Evolutionary conservation across 2,329 filamentous ascomycete genomes (phyloP).

Genomic region (Arthrinium phaeospermum): DNA sequence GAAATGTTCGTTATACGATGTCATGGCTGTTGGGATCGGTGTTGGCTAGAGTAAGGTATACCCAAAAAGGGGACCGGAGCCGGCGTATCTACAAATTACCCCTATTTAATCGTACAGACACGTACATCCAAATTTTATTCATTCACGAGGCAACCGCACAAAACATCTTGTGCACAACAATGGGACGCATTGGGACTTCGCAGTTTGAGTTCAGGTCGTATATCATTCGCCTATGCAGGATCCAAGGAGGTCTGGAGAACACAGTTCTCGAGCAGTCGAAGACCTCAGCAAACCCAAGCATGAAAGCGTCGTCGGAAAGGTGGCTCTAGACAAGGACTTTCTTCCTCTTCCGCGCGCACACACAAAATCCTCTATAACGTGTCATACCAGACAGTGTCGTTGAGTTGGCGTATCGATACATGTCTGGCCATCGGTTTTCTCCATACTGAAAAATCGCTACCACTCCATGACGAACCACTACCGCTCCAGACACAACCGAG

Average conservation of each 20-base stretch:
- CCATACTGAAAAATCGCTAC: slow-evolving; percentile 9
- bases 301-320: slow-evolving; percentile 30
- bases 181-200: background rate
- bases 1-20: slow-evolving; percentile 15
- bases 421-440: background rate
- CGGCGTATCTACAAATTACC: background rate
- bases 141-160: background rate
- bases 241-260: slow-evolving; percentile 33
- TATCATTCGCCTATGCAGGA: slow-evolving; percentile 42
- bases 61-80: background rate
- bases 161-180: background rate
- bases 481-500: slow-evolving; percentile 22
- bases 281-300: slow-evolving; percentile 28
- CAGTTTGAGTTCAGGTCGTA: slow-evolving; percentile 20
- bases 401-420: background rate
- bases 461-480: background rate
- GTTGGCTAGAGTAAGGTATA: slow-evolving; percentile 8
- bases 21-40: background rate
- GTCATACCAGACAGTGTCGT: slow-evolving; percentile 1
- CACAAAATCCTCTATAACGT: slow-evolving; percentile 1
- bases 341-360: slow-evolving; percentile 26
- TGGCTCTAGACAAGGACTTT: slow-evolving; percentile 25
- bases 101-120: background rate
- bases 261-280: slow-evolving; percentile 23
- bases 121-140: background rate